Base-by-base conservation (phyloP, 1,284 basidiomycete species). In the Cutaneotrichosporon arboriforme region DNA sequence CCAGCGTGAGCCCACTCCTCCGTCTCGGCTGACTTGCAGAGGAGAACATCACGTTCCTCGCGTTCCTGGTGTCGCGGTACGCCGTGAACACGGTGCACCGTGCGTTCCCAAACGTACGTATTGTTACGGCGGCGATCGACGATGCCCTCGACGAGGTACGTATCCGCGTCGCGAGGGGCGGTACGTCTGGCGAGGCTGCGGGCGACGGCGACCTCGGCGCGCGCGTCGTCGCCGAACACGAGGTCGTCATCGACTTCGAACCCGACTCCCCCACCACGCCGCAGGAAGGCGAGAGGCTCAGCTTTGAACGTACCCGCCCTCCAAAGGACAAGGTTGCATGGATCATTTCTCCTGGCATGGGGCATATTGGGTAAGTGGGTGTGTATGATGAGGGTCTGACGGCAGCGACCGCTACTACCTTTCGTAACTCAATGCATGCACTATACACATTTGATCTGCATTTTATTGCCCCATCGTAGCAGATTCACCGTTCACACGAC, bases 61-160 rank as follows among this genome's bases (percentile, higher is more conserved):
- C 89, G 1, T 88, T 94, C 76, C 78, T 97, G n/a, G 86, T 93
- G 36, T 85, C 89, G 4, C 81, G 83, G 17, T 80, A 79, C 33
- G 91, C 92, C 20, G 88, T 92, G 14, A 75, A 90, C 18, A 83
- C 84, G 14, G 83, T 89, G 33, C 83, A 84, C 58, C 80, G 81
- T 15, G 89, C 90, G 8, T 97, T 96, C 76, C 91, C 93, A 1
- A 63, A 73, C 13, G 83, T 94, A 17, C 83, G 82, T 59, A 84
- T 96, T 61, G 83, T 94, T 17, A 88, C 87, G 58, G 88, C 86
- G 1, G 86, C 85, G 0, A 81, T 92, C 5, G 90, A 94, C 66
- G 49, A 47, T 46, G 72, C 55, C 57, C 60, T 74, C 10, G 54
- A 63, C 42, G 73, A 74, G 52, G 66, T 70, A 54, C 68, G 64